Conservation (phyloP, 305 asterid species). For the Solanum aculeatissimum region DNA sequence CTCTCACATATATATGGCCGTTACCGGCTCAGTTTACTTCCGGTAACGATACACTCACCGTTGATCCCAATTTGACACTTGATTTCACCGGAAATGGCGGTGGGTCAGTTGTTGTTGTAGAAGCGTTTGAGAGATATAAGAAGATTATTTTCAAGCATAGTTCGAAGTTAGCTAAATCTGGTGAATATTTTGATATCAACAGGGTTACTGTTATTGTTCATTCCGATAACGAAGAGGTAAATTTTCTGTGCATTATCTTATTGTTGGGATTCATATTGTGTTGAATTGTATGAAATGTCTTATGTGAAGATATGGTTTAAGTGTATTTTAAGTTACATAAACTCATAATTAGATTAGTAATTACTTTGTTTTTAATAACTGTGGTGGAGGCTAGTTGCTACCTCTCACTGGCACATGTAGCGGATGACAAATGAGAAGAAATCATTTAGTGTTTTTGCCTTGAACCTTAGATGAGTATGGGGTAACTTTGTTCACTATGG, state of each 20-base stretch:
- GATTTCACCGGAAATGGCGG: conserved; percentile 36
- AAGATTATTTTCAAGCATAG: conserved; percentile 43
- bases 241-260: background rate
- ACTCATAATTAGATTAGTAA: background rate
- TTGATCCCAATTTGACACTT: conserved; percentile 59
- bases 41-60: conserved; percentile 67
- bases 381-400: background rate
- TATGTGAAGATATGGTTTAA: background rate
- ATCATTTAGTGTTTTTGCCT: background rate
- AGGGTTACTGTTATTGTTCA: conserved; percentile 42
- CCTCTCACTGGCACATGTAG: background rate
- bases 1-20: conserved; percentile 65
- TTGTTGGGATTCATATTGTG: background rate
- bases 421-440: background rate
- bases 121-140: conserved; percentile 64
- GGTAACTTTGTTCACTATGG: background rate
- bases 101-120: conserved; percentile 20
- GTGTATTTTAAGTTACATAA: background rate
- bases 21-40: conserved; percentile 56
- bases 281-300: background rate
- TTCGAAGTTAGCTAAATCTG: conserved; percentile 13
- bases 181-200: conserved; percentile 39
- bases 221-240: conserved; percentile 60
- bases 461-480: background rate
- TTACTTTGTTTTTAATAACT: background rate